These are phyloP conservation scores for Penicillium malachiteum DNA, from an alignment of 495 filamentous ascomycete genomes.

Conservation along the genomic window DNA sequence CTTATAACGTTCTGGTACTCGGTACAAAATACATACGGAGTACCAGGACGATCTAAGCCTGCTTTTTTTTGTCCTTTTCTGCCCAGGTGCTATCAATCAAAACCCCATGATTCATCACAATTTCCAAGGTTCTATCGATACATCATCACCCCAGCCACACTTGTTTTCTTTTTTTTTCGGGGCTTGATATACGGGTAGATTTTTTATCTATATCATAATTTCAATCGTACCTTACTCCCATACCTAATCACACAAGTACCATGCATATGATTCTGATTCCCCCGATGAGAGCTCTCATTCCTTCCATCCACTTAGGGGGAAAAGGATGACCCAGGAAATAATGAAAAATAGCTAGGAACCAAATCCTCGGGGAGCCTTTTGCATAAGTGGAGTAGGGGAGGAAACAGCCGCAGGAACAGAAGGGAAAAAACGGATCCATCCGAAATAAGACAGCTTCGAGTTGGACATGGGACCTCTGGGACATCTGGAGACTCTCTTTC, in stretches of 20 bases:
- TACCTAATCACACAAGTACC: slow-evolving; percentile 3
- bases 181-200: background rate
- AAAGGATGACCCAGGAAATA: too few species aligned
- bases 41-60: slow-evolving; percentile 9
- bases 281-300: background rate
- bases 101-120: slow-evolving; percentile 23
- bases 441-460: slow-evolving; percentile 10
- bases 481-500: too few species aligned
- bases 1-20: slow-evolving; percentile 24
- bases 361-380: slow-evolving; percentile 24
- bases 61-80: background rate
- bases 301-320: background rate
- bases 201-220: slow-evolving; percentile 1
- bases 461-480: too few species aligned
- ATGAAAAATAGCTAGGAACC: slow-evolving; percentile 20
- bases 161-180: background rate
- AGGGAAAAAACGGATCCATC: slow-evolving; percentile 24
- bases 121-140: slow-evolving; percentile 1
- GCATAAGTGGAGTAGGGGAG: slow-evolving; percentile 22
- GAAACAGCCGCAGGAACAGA: slow-evolving; percentile 32
- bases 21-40: too few species aligned
- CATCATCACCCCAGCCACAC: background rate
- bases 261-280: slow-evolving; percentile 1
- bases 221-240: background rate
- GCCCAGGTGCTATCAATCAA: slow-evolving; percentile 12